A percentile compares a stretch with the other conserved stretches of the same genome.
phyloP scores from a whole-genome alignment of 805 yeast species.

The Sugiyamaella boreocaroliniensis region DNA sequence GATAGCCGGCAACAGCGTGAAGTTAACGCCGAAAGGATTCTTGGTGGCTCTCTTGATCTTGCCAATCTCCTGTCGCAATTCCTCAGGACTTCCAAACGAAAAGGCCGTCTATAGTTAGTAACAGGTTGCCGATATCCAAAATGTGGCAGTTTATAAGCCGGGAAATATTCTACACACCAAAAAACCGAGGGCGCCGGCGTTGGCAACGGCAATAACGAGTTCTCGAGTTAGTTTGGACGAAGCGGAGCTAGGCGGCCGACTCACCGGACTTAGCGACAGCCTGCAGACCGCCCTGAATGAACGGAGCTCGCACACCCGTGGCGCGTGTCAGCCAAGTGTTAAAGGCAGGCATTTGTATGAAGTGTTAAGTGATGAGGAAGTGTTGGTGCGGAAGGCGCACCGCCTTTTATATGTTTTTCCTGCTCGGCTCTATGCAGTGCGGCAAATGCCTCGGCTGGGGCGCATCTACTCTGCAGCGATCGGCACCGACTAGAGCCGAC shows the following conservation, averaged over 20 bases:
- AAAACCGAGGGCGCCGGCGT: constrained; percentile 30
- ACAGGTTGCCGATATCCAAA: background rate
- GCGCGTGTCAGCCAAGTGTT: constrained; percentile 30
- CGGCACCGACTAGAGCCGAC: background rate
- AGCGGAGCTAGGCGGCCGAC: background rate
- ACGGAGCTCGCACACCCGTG: constrained; percentile 27
- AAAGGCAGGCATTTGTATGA: constrained; percentile 13
- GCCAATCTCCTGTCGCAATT: constrained; percentile 25
- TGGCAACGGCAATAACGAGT: constrained; percentile 30
- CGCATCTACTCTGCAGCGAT: background rate
- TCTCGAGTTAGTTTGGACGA: constrained; percentile 13
- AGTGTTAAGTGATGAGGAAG: background rate
- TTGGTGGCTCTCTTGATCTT: constrained; percentile 19
- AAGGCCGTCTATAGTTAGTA: constrained; percentile 21
- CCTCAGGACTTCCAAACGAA: constrained; percentile 28
- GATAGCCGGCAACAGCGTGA: constrained; percentile 30
- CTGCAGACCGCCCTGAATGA: constrained; percentile 30
- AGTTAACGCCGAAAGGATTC: constrained; percentile 30
- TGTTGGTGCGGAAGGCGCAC: background rate
- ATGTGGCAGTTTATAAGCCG: background rate
- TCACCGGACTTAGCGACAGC: constrained; percentile 21
- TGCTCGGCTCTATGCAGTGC: background rate
- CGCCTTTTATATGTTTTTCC: background rate
- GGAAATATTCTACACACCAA: constrained; percentile 4
- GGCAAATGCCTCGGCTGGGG: background rate